Percentiles rank a stretch among this genome's conserved stretches.
Conservation (phyloP, 192 early-diverging fungal species). For the Physocladia obscura region DNA sequence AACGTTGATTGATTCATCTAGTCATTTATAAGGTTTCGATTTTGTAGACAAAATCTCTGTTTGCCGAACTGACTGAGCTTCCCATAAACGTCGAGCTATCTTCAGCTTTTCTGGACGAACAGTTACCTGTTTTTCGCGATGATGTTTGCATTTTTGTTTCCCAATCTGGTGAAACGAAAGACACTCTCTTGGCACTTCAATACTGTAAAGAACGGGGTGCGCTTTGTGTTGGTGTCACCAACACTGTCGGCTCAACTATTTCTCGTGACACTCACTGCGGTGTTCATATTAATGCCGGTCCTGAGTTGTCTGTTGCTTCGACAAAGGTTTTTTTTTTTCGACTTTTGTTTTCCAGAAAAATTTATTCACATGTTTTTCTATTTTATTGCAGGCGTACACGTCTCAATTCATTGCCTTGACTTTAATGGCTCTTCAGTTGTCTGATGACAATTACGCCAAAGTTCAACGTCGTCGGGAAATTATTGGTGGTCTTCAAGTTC, state of each 20-base stretch:
- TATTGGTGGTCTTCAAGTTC: constrained; percentile 51
- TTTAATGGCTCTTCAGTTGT: constrained; percentile 61
- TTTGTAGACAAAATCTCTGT: constrained; percentile 50
- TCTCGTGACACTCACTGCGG: constrained; percentile 66
- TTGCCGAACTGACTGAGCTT: constrained; percentile 62
- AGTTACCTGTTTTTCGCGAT: constrained; percentile 61
- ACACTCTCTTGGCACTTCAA: constrained; percentile 59
- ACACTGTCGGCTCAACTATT: constrained; percentile 64
- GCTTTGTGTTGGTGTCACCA: constrained; percentile 63
- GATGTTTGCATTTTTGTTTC: constrained; percentile 67
- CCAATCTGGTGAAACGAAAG: constrained; percentile 66
- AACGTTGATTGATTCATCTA: not conserved
- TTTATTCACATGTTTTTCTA: not conserved
- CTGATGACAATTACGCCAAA: constrained; percentile 55
- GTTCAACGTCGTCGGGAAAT: constrained; percentile 48
- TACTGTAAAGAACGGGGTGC: constrained; percentile 67
- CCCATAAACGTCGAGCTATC: constrained; percentile 61
- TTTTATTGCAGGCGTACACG: constrained; percentile 54
- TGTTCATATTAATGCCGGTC: constrained; percentile 68
- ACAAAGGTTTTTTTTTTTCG: constrained; percentile 48
- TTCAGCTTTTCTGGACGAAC: constrained; percentile 57
- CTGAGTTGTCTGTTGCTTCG: constrained; percentile 60
- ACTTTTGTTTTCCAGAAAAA: not conserved
- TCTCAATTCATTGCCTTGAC: constrained; percentile 61
- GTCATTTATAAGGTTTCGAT: not conserved